phyloP scores from a whole-genome alignment of 2,329 filamentous ascomycete genomes.

The Alternaria sp. region DNA sequence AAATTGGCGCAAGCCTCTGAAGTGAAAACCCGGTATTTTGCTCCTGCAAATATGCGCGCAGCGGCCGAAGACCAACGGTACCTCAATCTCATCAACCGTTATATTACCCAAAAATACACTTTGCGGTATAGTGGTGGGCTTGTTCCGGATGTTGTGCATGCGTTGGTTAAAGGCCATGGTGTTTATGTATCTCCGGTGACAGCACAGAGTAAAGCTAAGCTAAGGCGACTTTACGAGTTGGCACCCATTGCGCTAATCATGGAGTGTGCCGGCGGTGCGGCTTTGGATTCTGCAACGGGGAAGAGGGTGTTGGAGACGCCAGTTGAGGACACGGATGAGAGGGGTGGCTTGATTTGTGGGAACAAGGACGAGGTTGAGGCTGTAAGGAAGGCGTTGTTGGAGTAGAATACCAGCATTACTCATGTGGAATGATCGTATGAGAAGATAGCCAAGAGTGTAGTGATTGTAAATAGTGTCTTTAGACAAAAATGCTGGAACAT shows the following conservation, averaged over 20 bases:
- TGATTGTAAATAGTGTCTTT: background rate
- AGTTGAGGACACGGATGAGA: conserved; percentile 42
- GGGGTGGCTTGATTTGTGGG: conserved; percentile 44
- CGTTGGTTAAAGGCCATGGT: conserved; percentile 68
- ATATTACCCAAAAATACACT: conserved; percentile 64
- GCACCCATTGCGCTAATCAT: conserved; percentile 67
- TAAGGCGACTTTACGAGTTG: conserved; percentile 67
- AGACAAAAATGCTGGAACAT: background rate
- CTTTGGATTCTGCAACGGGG: conserved; percentile 59
- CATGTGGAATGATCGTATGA: background rate
- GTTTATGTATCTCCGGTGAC: conserved; percentile 68
- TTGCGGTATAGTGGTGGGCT: conserved; percentile 68
- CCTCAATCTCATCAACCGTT: conserved; percentile 59
- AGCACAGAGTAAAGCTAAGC: conserved; percentile 61
- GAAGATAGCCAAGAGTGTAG: background rate
- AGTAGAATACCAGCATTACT: background rate
- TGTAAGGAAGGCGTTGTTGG: conserved; percentile 16
- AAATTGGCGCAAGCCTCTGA: conserved; percentile 29
- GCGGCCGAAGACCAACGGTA: conserved; percentile 63
- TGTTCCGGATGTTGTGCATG: conserved; percentile 68
- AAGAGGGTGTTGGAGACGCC: conserved; percentile 28
- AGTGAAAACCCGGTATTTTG: conserved; percentile 64
- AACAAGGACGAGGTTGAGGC: conserved; percentile 40
- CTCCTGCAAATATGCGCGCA: conserved; percentile 68
- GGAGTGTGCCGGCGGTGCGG: conserved; percentile 67